Percentiles rank a stretch among this genome's conserved stretches.
Evolutionary conservation across 2,329 filamentous ascomycete species (phyloP).

Genomic region (Tolypocladium tundrense): DNA sequence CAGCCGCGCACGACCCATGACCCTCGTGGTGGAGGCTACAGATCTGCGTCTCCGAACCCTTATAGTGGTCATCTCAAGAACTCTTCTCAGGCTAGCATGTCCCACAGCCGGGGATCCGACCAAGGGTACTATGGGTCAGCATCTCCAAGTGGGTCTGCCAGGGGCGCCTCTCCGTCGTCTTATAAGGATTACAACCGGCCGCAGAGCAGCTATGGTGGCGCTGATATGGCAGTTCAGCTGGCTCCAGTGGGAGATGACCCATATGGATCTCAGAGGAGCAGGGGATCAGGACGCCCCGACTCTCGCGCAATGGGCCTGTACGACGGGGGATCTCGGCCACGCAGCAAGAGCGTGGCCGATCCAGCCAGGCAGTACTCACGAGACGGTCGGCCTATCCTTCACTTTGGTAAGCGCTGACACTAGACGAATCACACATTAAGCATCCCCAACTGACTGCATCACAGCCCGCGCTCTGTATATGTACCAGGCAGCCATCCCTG

Average conservation of each 20-base stretch:
- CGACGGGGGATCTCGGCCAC: constrained; percentile 41
- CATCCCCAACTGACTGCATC: constrained; percentile 10
- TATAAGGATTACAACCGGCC: constrained; percentile 39
- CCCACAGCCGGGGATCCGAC: constrained; percentile 35
- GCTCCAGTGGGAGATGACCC: constrained; percentile 44
- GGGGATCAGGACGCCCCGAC: constrained; percentile 36
- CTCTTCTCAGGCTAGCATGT: constrained; percentile 27
- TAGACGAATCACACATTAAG: background rate
- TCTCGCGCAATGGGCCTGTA: constrained; percentile 46
- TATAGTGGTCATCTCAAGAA: constrained; percentile 34
- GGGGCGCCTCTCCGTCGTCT: constrained; percentile 37
- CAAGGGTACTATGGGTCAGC: constrained; percentile 41
- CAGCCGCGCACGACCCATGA: constrained; percentile 45
- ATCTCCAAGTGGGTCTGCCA: constrained; percentile 37
- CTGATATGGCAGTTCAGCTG: constrained; percentile 60
- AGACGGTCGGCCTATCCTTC: constrained; percentile 78
- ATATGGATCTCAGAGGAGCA: constrained; percentile 47
- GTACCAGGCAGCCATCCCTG: constrained; percentile 89
- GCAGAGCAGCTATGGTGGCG: constrained; percentile 35
- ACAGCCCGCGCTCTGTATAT: constrained; percentile 86
- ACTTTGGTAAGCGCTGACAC: constrained; percentile 67
- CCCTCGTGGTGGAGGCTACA: constrained; percentile 27
- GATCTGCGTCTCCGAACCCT: constrained; percentile 54
- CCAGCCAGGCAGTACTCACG: constrained; percentile 70
- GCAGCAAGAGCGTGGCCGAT: constrained; percentile 83